phyloP scores from a whole-genome alignment of 2,329 filamentous ascomycete genomes.

The Botrytis elliptica region DNA sequence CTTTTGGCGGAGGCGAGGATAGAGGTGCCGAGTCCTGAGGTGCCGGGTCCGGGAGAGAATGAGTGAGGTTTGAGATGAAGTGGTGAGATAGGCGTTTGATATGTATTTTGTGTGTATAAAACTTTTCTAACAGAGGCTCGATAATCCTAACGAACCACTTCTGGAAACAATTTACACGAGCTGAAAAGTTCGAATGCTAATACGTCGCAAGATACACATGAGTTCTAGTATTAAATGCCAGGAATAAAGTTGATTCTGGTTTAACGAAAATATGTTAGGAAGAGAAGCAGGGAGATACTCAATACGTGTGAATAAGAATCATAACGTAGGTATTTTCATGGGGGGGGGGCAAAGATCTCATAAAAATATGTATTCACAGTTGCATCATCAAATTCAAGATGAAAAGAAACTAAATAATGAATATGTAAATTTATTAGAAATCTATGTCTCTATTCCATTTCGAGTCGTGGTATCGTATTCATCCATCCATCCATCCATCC shows the following conservation, averaged over 20 bases:
- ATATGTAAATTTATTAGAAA: not conserved
- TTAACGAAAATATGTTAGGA: not conserved
- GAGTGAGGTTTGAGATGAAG: not conserved
- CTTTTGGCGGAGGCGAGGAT: not conserved
- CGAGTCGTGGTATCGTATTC: not conserved
- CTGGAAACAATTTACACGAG: not conserved
- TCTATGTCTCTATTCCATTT: not conserved
- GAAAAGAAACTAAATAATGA: not conserved
- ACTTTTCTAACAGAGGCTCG: not conserved
- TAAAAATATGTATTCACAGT: not conserved
- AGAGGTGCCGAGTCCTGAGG: not conserved
- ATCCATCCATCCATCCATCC: not conserved
- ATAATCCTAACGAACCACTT: not conserved
- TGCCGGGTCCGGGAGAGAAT: not conserved
- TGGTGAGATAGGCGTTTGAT: not conserved
- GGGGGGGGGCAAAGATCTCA: not conserved
- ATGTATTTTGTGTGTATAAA: not conserved
- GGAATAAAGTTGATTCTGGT: accelerated
- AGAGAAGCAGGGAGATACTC: not conserved
- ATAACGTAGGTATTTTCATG: not conserved
- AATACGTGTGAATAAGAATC: not conserved
- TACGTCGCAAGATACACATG: not conserved
- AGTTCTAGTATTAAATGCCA: not conserved
- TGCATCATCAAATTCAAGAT: not conserved
- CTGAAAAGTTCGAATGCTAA: not conserved